These are phyloP conservation scores for Hypomyces rosellus DNA, from an alignment of 2,329 filamentous ascomycete genomes.

Conservation along the genomic window DNA sequence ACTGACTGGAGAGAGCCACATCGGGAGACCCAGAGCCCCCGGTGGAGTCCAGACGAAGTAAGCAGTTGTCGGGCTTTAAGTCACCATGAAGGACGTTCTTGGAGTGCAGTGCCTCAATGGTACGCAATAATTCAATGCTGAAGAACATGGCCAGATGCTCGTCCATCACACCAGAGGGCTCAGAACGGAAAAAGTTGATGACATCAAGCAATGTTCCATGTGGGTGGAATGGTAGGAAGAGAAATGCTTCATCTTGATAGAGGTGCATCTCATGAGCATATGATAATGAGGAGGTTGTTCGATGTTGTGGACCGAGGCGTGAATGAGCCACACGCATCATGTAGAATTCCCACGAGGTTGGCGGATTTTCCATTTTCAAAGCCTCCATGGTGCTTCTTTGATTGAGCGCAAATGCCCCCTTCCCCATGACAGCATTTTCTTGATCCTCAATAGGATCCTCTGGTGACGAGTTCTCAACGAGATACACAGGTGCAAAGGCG, in stretches of 20 bases:
- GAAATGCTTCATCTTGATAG: constrained; percentile 82
- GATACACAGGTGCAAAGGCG: constrained; percentile 91
- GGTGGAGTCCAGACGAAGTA: constrained; percentile 67
- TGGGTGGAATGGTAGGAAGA: constrained; percentile 79
- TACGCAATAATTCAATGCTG: constrained; percentile 81
- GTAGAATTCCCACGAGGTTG: constrained; percentile 91
- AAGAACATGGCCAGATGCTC: constrained; percentile 95
- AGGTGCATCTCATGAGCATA: constrained; percentile 86
- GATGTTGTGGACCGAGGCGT: constrained; percentile 64
- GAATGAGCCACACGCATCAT: constrained; percentile 80
- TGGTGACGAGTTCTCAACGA: constrained; percentile 67
- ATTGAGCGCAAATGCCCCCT: constrained; percentile 51
- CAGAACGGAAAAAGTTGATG: constrained; percentile 75
- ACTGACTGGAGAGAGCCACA: constrained; percentile 52
- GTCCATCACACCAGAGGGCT: constrained; percentile 72
- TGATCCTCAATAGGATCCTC: constrained; percentile 39
- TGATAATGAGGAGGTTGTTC: constrained; percentile 71
- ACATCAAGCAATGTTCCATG: constrained; percentile 94
- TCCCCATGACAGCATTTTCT: constrained; percentile 53
- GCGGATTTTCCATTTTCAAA: constrained; percentile 88
- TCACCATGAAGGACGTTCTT: constrained; percentile 84
- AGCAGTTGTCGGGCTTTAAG: constrained; percentile 90
- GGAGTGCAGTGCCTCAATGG: constrained; percentile 77
- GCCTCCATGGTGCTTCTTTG: constrained; percentile 65
- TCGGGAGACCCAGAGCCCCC: constrained; percentile 22